Base-by-base conservation (phyloP, 441 rosid genomes). In the Jatropha multifida region DNA sequence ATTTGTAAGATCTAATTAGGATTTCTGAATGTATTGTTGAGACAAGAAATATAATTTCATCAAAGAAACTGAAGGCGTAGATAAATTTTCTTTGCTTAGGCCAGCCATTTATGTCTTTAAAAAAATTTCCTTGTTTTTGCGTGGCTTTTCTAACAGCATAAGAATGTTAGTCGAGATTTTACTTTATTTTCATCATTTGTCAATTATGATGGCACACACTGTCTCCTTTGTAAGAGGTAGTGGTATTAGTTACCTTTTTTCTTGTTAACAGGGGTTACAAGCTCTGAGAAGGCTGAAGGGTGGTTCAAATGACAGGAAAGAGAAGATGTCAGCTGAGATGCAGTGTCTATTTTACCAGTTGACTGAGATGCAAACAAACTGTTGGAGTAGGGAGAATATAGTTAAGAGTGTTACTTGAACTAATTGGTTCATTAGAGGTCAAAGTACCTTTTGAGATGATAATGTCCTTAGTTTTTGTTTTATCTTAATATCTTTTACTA, bases 201-300 rank as follows among this genome's bases (percentile, higher is more conserved):
- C 4, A 41, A n/a, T 62, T 49, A 10, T 73, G 61, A 66, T 17
- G 44, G 17, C 41, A 17, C 41, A 41, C 41, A 37, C 51, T 64
- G 14, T 67, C 38, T 11, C 17, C 14, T 37, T 10, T 18, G 42
- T 52, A 9, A 26, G 46, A 69, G 7, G 4, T 18, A 27, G 46
- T 56, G 52, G 59, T 37, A 20, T 63, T 58, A 61, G 1, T 32
- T 32, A 23, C 23, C 23, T 32, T 32, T 32, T 26, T 49, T 49
- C 42, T 37, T 78, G 72, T 54, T 72, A 76, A 72, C 76, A 96
- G 99, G 96, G 94, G 74, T 81, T 89, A 74, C 92, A 87, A 86
- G 99, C 97, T 56, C 82, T 94, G 77, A 89, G 90, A 78, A 90
- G 99, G 87, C 81, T 96, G 84, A 96, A 96, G 81, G 99, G 99